These are phyloP conservation scores for Sphagnum contortum DNA, from an alignment of 225 moss, liverwort and hornwort species.

Conservation along the genomic window DNA sequence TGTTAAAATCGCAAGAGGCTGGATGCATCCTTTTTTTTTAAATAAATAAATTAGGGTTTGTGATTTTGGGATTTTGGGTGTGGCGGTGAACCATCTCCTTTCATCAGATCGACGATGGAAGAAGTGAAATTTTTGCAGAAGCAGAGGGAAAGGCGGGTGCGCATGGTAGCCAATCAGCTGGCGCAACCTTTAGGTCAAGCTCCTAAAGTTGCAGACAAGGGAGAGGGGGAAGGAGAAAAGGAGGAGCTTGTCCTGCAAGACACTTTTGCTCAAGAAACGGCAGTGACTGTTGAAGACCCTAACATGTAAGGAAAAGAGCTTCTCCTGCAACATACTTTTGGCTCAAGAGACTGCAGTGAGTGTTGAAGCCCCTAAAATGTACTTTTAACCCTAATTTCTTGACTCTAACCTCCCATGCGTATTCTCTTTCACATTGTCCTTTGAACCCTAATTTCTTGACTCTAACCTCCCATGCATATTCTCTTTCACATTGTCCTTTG, in stretches of 20 bases:
- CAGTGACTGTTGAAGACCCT: slow-evolving; percentile 88
- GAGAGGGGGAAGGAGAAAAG: slow-evolving; percentile 80
- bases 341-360: background rate
- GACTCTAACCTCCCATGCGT: no score
- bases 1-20: no score
- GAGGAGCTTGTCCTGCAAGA: slow-evolving; percentile 97
- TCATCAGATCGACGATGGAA: slow-evolving; percentile 68
- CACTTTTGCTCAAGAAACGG: slow-evolving; percentile 80
- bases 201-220: slow-evolving; percentile 60
- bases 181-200: slow-evolving; percentile 35
- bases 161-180: slow-evolving; percentile 51
- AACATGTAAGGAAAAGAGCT: slow-evolving; percentile 53
- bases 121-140: slow-evolving; percentile 84
- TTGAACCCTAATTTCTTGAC: no score
- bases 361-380: background rate
- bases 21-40: no score
- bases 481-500: no score
- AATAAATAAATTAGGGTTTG: no score
- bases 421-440: no score
- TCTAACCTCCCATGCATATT: no score
- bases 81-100: background rate
- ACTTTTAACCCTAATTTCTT: no score
- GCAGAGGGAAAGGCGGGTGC: slow-evolving; percentile 49
- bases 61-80: background rate
- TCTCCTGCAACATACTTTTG: background rate